Conservation (phyloP, 164 flowering plant species). For the Paratinospora sagittata region DNA sequence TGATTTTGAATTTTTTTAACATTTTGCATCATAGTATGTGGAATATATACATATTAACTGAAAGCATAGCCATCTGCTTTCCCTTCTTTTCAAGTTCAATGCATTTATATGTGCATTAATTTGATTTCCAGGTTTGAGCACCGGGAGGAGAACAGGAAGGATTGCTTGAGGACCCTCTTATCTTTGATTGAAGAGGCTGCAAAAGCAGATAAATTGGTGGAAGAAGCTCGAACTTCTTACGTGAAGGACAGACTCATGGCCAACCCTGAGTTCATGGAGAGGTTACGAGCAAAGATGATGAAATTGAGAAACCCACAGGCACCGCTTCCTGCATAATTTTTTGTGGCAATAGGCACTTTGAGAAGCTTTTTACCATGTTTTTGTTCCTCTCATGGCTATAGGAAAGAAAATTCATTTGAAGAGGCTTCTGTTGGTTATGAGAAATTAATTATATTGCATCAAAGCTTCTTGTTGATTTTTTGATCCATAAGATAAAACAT, state of each 20-base stretch:
- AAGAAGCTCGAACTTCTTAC: slow-evolving; percentile 56
- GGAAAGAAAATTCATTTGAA: not conserved
- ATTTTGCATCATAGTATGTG: not conserved
- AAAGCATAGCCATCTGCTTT: not conserved
- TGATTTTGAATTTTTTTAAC: not conserved
- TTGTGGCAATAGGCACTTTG: not conserved
- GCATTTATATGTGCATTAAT: not conserved
- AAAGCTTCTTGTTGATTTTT: not conserved
- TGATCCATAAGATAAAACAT: not conserved
- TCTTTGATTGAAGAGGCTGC: slow-evolving; percentile 75
- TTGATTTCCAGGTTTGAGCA: slow-evolving; percentile 70
- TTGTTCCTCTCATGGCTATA: not conserved
- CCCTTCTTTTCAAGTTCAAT: too few relatives aligned
- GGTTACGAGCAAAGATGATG: slow-evolving; percentile 52
- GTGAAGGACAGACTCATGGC: slow-evolving; percentile 75
- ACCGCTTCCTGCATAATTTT: slow-evolving; percentile 3
- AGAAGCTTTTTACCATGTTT: not conserved
- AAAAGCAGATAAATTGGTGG: slow-evolving; percentile 71
- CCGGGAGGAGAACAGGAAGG: slow-evolving; percentile 94
- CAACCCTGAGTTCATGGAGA: slow-evolving; percentile 83
- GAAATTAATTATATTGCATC: not conserved
- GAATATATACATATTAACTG: not conserved
- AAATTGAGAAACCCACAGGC: slow-evolving; percentile 21
- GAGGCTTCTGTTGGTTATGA: not conserved
- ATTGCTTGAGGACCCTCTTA: slow-evolving; percentile 82